A percentile compares a stretch with the other conserved stretches of the same genome.
These are phyloP conservation scores for Alternaria atra DNA, from an alignment of 2,329 filamentous ascomycete species.

Conservation along the genomic window DNA sequence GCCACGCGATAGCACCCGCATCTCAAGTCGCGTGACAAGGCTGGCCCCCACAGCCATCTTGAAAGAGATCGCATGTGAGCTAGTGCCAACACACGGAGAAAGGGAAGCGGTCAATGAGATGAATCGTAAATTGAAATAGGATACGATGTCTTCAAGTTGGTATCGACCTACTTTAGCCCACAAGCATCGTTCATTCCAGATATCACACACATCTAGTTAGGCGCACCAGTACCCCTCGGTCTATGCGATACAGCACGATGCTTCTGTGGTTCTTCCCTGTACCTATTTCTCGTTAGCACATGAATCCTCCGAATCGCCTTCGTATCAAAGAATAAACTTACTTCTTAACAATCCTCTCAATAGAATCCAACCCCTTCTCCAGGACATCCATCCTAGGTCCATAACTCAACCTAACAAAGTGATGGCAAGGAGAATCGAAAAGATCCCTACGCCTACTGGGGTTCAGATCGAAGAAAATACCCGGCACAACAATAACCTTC, in stretches of 20 bases:
- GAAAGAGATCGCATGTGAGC: too few species aligned
- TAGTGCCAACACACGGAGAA: too few species aligned
- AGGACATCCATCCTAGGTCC: slow-evolving; percentile 53
- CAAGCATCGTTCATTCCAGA: not conserved
- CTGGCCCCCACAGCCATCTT: too few species aligned
- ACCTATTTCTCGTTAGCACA: slow-evolving; percentile 12
- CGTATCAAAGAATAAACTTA: slow-evolving; percentile 30
- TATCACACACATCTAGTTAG: not conserved
- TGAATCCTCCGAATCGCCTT: too few species aligned
- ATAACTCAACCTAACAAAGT: slow-evolving; percentile 54
- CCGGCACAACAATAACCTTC: slow-evolving; percentile 95
- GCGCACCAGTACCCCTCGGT: slow-evolving; percentile 20
- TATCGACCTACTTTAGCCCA: not conserved
- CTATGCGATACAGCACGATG: slow-evolving; percentile 22
- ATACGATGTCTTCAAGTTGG: not conserved
- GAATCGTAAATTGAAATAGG: not conserved
- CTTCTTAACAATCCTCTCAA: slow-evolving; percentile 53
- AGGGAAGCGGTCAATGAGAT: too few species aligned
- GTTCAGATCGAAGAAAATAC: slow-evolving; percentile 98
- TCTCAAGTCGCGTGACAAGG: too few species aligned
- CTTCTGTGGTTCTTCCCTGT: slow-evolving; percentile 22
- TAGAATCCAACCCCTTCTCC: slow-evolving; percentile 52
- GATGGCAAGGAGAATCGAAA: slow-evolving; percentile 92
- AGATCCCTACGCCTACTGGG: slow-evolving; percentile 87
- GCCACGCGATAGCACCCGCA: too few species aligned